These are phyloP conservation scores for Dryas integrifolia DNA, from an alignment of 331 rosid genomes.

Conservation along the genomic window DNA sequence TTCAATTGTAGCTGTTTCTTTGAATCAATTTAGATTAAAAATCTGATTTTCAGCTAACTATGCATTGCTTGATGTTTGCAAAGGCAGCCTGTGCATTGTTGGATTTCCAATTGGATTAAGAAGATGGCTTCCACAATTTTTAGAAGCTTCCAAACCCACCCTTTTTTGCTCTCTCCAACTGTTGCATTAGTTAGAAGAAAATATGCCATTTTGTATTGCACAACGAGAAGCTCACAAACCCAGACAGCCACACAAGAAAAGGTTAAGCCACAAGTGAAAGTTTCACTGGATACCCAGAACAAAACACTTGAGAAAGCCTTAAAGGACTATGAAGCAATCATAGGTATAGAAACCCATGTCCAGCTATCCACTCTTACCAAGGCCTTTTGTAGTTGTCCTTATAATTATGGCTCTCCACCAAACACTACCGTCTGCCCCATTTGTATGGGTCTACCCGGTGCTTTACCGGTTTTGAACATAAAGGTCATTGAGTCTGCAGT, in stretches of 20 bases:
- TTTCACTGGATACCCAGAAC: slow-evolving; percentile 39
- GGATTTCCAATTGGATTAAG: slow-evolving; percentile 17
- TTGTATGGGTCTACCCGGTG: slow-evolving; percentile 97
- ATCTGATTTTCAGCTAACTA: background rate
- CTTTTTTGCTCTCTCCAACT: slow-evolving; percentile 45
- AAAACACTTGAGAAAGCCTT: slow-evolving; percentile 47
- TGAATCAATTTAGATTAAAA: background rate
- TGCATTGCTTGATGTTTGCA: slow-evolving; percentile 5
- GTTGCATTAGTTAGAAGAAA: slow-evolving; percentile 39
- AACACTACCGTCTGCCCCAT: slow-evolving; percentile 72
- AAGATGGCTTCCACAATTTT: slow-evolving; percentile 62
- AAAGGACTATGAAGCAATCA: slow-evolving; percentile 69
- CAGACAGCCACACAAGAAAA: slow-evolving; percentile 59
- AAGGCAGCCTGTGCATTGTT: slow-evolving; percentile 4
- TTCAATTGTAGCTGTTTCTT: background rate
- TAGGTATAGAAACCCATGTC: slow-evolving; percentile 90
- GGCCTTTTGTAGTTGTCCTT: slow-evolving; percentile 84
- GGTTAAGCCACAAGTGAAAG: slow-evolving; percentile 39
- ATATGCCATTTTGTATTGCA: slow-evolving; percentile 39
- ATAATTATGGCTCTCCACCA: slow-evolving; percentile 73
- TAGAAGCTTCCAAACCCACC: slow-evolving; percentile 56
- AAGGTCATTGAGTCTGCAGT: slow-evolving; percentile 73
- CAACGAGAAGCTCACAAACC: slow-evolving; percentile 56
- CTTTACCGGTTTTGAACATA: slow-evolving; percentile 78
- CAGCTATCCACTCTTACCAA: slow-evolving; percentile 86